phyloP scores from a whole-genome alignment of 2,329 filamentous ascomycete species.

The Didymella pomorum region DNA sequence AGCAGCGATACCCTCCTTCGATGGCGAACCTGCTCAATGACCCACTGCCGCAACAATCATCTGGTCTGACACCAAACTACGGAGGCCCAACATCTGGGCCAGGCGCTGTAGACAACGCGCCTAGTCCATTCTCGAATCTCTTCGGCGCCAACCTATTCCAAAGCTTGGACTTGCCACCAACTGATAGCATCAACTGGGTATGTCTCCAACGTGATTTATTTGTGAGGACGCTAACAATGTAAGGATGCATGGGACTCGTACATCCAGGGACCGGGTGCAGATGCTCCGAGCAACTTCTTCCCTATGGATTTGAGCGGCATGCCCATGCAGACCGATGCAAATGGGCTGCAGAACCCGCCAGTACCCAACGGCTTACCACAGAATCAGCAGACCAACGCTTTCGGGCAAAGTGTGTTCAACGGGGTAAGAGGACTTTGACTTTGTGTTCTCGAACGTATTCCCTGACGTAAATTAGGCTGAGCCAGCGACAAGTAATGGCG shows the following conservation, averaged over 20 bases:
- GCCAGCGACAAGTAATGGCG: slow-evolving; percentile 32
- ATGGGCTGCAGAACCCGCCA: slow-evolving; percentile 28
- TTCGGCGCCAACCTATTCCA: slow-evolving; percentile 60
- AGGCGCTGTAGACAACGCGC: slow-evolving; percentile 50
- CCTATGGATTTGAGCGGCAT: slow-evolving; percentile 53
- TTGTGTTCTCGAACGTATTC: background rate
- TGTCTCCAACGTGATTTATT: no score
- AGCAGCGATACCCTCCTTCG: slow-evolving; percentile 49
- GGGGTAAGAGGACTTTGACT: slow-evolving; percentile 41
- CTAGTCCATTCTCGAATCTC: slow-evolving; percentile 64
- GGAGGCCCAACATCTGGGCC: slow-evolving; percentile 45
- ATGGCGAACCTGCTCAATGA: slow-evolving; percentile 52
- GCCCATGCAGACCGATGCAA: slow-evolving; percentile 44
- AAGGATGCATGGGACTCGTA: slow-evolving; percentile 73
- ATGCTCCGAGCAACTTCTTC: slow-evolving; percentile 54
- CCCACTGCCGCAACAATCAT: slow-evolving; percentile 41
- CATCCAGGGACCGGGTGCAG: slow-evolving; percentile 65
- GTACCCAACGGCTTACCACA: slow-evolving; percentile 29
- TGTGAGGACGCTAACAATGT: slow-evolving; percentile 21
- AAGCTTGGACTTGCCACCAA: slow-evolving; percentile 62
- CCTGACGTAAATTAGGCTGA: slow-evolving; percentile 34
- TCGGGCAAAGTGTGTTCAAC: slow-evolving; percentile 51
- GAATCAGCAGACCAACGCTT: slow-evolving; percentile 39
- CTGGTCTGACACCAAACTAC: slow-evolving; percentile 45
- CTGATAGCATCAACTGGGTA: slow-evolving; percentile 69